These are phyloP conservation scores for Cladophialophora exuberans DNA, from an alignment of 2,329 filamentous ascomycete species.

Conservation along the genomic window DNA sequence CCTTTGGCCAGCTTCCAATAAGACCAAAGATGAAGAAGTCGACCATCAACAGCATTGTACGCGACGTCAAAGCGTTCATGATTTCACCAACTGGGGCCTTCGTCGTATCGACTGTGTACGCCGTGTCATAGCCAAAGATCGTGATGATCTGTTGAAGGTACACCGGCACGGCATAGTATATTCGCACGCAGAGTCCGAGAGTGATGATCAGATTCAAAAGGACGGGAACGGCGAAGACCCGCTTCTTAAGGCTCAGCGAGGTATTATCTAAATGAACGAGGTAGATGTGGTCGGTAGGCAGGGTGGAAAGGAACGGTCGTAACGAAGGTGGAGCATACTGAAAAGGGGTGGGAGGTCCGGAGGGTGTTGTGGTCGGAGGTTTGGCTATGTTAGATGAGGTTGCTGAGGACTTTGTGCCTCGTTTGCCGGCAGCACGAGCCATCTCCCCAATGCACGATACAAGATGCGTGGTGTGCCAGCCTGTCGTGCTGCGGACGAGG, in stretches of 20 bases:
- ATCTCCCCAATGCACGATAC: conserved; percentile 7
- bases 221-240: conserved; percentile 79
- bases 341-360: conserved; percentile 28
- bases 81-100: conserved; percentile 62
- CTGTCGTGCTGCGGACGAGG: neutral
- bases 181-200: conserved; percentile 67
- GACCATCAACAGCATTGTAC: conserved; percentile 68
- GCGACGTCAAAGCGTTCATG: conserved; percentile 58
- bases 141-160: conserved; percentile 71
- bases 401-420: conserved; percentile 16
- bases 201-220: conserved; percentile 73
- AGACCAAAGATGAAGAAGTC: conserved; percentile 73
- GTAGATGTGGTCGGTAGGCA: conserved; percentile 75
- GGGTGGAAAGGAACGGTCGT: conserved; percentile 61
- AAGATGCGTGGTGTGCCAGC: neutral
- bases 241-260: conserved; percentile 71
- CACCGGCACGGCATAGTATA: conserved; percentile 69
- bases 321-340: conserved; percentile 27
- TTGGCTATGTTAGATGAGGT: conserved; percentile 5
- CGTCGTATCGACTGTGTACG: conserved; percentile 65
- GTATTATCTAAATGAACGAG: conserved; percentile 80
- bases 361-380: conserved; percentile 4
- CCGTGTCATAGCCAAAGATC: conserved; percentile 67
- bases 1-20: conserved; percentile 72
- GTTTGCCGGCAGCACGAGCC: conserved; percentile 25